A percentile compares a stretch with the other conserved stretches of the same genome.
phyloP scores from a whole-genome alignment of 1,284 basidiomycete genomes.

The Boletus smithii region DNA sequence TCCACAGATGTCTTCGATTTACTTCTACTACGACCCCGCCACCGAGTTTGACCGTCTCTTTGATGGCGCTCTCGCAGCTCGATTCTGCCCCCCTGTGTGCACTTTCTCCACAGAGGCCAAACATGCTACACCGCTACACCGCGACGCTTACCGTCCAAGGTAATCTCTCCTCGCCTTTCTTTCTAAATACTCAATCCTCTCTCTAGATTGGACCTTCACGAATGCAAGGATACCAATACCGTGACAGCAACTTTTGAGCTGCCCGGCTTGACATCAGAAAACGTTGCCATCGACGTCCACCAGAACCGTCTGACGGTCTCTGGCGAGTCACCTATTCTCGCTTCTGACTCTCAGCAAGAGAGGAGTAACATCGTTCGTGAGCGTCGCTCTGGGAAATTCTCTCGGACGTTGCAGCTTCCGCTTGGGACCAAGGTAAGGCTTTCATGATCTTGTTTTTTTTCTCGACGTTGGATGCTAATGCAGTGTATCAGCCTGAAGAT shows the following conservation, averaged over 20 bases:
- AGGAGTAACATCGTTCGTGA: conserved; percentile 37
- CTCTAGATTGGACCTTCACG: conserved; percentile 34
- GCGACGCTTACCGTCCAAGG: conserved; percentile 5
- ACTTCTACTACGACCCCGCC: conserved; percentile 10
- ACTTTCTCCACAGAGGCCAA: not conserved
- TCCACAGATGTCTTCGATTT: conserved; percentile 8
- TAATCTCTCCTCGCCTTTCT: not conserved
- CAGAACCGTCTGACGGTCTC: conserved; percentile 38
- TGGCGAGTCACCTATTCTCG: conserved; percentile 23
- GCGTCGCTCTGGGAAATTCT: conserved; percentile 33
- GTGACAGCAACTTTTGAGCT: conserved; percentile 43
- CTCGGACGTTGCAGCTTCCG: conserved; percentile 30
- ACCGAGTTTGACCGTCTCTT: conserved; percentile 11
- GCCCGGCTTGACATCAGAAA: conserved; percentile 42
- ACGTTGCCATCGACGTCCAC: conserved; percentile 38
- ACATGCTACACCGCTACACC: not conserved
- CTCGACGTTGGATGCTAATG: not conserved
- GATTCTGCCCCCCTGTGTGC: not conserved
- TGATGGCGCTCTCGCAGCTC: conserved; percentile 1
- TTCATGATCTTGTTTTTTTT: no score
- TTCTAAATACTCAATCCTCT: not conserved
- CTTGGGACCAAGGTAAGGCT: conserved; percentile 35
- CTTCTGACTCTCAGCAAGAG: conserved; percentile 3
- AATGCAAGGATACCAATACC: conserved; percentile 35
- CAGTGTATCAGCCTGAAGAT: conserved; percentile 10